phyloP scores from a whole-genome alignment of 345 rosid genomes.

The Populus tremula region DNA sequence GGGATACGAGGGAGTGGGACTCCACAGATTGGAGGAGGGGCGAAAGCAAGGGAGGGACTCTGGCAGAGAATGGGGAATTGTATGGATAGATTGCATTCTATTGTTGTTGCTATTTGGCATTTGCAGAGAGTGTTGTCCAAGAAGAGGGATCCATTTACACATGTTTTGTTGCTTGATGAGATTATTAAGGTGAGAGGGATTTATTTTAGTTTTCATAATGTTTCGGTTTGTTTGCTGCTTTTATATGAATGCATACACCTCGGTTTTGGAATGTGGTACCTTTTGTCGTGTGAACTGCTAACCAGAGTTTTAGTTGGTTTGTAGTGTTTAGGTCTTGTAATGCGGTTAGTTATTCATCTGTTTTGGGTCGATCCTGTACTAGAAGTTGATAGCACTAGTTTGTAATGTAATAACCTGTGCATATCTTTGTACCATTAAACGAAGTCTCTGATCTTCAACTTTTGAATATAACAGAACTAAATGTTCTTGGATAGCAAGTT shows the following conservation, averaged over 20 bases:
- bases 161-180: conserved; percentile 87
- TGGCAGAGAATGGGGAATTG: conserved; percentile 92
- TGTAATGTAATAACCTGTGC: neutral
- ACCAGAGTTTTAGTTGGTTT: neutral
- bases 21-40: conserved; percentile 91
- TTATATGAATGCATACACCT: neutral
- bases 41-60: conserved; percentile 75
- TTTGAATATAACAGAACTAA: neutral
- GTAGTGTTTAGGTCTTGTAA: neutral
- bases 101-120: conserved; percentile 90
- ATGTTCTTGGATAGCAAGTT: neutral
- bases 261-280: neutral
- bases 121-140: conserved; percentile 94
- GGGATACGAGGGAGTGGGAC: conserved; percentile 89
- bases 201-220: neutral
- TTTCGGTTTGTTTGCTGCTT: neutral
- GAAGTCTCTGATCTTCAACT: neutral
- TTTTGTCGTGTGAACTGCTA: neutral
- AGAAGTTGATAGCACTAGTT: neutral
- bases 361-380: neutral
- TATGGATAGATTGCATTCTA: conserved; percentile 81
- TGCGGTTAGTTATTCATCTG: neutral
- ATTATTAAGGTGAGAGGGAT: conserved; percentile 66
- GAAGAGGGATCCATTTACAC: conserved; percentile 96
- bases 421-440: neutral